Conservation (phyloP, 495 filamentous ascomycete genomes). For the Daldinia concentrica region DNA sequence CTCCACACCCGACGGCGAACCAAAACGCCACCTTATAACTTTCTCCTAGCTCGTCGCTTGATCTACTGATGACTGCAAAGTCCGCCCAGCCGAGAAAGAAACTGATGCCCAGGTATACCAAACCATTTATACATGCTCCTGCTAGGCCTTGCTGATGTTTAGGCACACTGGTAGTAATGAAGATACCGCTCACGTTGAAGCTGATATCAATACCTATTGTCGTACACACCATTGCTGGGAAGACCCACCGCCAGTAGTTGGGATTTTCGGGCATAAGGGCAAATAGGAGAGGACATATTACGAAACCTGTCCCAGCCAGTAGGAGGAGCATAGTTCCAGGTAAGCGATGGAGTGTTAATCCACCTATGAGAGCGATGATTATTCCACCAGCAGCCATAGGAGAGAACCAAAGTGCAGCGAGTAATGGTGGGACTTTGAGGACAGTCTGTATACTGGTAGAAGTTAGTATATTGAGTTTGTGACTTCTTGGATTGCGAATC, state of each 20-base stretch:
- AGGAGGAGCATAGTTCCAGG: slow-evolving; percentile 68
- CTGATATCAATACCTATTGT: slow-evolving; percentile 77
- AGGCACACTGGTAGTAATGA: slow-evolving; percentile 73
- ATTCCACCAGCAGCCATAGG: slow-evolving; percentile 74
- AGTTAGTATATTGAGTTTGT: background rate
- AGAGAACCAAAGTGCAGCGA: slow-evolving; percentile 72
- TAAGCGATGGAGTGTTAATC: slow-evolving; percentile 71
- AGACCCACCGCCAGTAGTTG: slow-evolving; percentile 63
- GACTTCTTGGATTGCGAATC: slow-evolving; percentile 44
- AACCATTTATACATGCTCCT: background rate
- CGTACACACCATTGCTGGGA: slow-evolving; percentile 76
- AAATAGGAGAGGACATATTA: slow-evolving; percentile 59
- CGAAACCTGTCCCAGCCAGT: background rate
- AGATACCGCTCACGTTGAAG: slow-evolving; percentile 77
- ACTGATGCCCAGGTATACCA: background rate
- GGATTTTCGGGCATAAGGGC: slow-evolving; percentile 67
- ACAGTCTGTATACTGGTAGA: slow-evolving; percentile 51
- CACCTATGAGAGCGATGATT: slow-evolving; percentile 68
- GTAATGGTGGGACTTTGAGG: slow-evolving; percentile 67
- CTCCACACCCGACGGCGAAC: background rate
- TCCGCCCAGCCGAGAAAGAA: background rate
- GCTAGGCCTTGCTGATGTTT: slow-evolving; percentile 64
- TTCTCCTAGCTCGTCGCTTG: background rate
- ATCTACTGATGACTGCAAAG: background rate
- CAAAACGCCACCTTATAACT: background rate